Base-by-base conservation (phyloP, 352 stramenopile genomes). In the Porosira glacialis region DNA sequence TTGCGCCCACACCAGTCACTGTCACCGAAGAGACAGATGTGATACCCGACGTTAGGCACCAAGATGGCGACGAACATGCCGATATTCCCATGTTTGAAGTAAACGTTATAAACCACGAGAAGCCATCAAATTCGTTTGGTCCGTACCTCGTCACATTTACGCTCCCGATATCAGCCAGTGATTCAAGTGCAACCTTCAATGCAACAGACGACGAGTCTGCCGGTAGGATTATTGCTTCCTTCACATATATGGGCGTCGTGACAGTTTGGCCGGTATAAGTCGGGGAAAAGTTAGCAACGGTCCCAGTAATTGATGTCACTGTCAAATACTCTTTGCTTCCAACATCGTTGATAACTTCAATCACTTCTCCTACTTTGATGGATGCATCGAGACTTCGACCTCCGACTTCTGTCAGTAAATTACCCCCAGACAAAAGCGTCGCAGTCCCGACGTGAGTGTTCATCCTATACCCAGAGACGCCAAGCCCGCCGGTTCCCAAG, bases 71-170 rank as follows among this genome's bases (percentile, higher is more conserved):
- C 48, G 59, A 71, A 36, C 68, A 77, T 7, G 41, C 56, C 6
- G 33, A 61, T 10, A 49, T 50, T 3, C 49, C 63, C 36, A 64
- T 61, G 21, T 74, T 65, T 28, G 72, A 77, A 50, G 44, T 56
- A 65, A 97, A 97, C 8, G 94, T 96, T 28, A 98, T 86, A 13
- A 70, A 83, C 93, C 94, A 97, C 7, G 86, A 77, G 69, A 89
- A 97, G 22, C 86, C 93, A 53, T 90, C 91, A 22, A 76, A 60
- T 59, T 72, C 27, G 13, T 82, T 88, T 2, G 79, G 80, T 7
- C 85, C 74, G 24, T 93, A 73, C n/a, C 94, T 89, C 51, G 93
- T 87, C 0, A 97, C 92, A 15, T 94, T 87, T 3, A 97, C 92
- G n/a, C 89, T 77, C 0, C 94, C 94, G 21, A 96, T 59, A 49